Percentiles rank a stretch among this genome's conserved stretches.
These are phyloP conservation scores for Cercospora berteroae DNA, from an alignment of 2,329 filamentous ascomycete species.

Conservation along the genomic window DNA sequence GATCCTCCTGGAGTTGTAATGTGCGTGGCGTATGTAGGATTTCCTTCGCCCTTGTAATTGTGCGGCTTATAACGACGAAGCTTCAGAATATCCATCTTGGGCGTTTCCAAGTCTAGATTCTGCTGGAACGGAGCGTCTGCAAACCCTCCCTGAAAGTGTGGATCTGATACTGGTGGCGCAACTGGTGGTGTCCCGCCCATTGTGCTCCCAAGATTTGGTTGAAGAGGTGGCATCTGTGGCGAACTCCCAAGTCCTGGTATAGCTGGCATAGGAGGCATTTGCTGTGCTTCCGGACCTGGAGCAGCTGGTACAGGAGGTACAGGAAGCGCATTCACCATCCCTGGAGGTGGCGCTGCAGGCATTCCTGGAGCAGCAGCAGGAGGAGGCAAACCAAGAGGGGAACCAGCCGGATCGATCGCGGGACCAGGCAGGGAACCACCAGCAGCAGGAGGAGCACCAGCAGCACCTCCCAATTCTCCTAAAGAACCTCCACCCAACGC, in stretches of 20 bases:
- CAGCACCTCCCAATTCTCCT: background rate
- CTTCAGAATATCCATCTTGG: constrained; percentile 12
- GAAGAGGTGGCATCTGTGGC: constrained; percentile 2
- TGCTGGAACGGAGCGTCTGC: constrained; percentile 1
- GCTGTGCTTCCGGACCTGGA: background rate
- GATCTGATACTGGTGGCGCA: background rate
- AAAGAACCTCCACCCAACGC: background rate
- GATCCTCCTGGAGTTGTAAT: constrained; percentile 21
- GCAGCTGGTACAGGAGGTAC: background rate
- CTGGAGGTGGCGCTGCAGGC: background rate
- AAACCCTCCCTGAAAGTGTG: constrained; percentile 4
- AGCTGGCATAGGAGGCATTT: constrained; percentile 1
- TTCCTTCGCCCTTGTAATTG: constrained; percentile 23
- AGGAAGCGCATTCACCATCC: background rate
- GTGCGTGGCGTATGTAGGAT: constrained; percentile 23
- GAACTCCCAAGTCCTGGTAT: constrained; percentile 3
- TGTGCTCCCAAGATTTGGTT: background rate
- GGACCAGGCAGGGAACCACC: background rate
- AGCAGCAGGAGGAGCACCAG: background rate
- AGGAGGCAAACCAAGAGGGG: background rate
- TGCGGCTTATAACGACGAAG: constrained; percentile 21
- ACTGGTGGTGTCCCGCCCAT: background rate
- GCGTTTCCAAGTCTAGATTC: constrained; percentile 12
- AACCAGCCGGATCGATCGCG: background rate
- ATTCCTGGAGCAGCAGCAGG: background rate